Conservation (phyloP, 192 early-diverging fungal genomes). For the Entomortierella parvispora region DNA sequence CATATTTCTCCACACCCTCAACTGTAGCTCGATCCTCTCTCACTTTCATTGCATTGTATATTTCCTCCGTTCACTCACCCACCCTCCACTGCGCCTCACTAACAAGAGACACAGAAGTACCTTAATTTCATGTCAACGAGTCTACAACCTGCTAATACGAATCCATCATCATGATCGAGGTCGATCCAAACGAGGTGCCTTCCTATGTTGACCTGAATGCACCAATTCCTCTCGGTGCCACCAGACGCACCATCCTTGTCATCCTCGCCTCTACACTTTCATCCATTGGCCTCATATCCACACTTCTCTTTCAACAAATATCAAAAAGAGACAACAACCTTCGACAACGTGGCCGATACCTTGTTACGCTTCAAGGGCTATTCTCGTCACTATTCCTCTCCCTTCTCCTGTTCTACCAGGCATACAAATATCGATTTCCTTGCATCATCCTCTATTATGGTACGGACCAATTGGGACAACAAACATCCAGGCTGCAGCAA, state of each 20-base stretch:
- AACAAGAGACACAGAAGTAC: too few species aligned
- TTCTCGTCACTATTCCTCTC: slow-evolving; percentile 17
- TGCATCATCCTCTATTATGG: slow-evolving; percentile 27
- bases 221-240: slow-evolving; percentile 4
- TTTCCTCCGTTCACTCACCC: too few species aligned
- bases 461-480: too few species aligned
- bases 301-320: slow-evolving; percentile 37
- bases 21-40: not conserved
- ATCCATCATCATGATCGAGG: slow-evolving; percentile 1
- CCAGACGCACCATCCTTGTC: slow-evolving; percentile 26
- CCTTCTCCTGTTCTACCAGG: slow-evolving; percentile 11
- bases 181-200: not conserved
- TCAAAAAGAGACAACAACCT: slow-evolving; percentile 45
- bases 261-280: slow-evolving; percentile 2
- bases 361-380: slow-evolving; percentile 36
- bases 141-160: not conserved
- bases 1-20: not conserved
- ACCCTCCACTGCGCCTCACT: too few species aligned
- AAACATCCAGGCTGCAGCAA: not conserved
- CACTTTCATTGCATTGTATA: not conserved
- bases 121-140: not conserved
- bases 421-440: slow-evolving; percentile 27
- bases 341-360: slow-evolving; percentile 45
- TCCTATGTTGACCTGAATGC: not conserved
- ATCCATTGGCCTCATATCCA: slow-evolving; percentile 13